Evolutionary conservation across 1,284 basidiomycete genomes (phyloP), one percentile per base, ranked within the genome.

Genomic region (Coriolopsis trogii): DNA sequence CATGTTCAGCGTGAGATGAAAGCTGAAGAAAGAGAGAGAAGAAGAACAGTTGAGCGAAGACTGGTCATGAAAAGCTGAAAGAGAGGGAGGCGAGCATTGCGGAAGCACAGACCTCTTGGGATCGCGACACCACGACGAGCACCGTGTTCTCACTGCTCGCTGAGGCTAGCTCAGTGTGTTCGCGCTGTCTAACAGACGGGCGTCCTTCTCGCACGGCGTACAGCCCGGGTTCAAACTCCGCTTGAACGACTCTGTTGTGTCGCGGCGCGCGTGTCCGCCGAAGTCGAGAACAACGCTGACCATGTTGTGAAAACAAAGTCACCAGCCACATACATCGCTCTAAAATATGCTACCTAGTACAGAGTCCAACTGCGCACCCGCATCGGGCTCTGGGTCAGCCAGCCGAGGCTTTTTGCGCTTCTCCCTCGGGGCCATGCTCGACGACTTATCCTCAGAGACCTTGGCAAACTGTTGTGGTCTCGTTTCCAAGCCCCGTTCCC

Each of bases 101-200:
- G 72, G 81, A 85, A 85, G 84, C 80, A 91, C 89, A 88, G 88
- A 91, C 88, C 89, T 91, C 87, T 73, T 75, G 78, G 76, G 74
- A 79, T 74, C 79, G 78, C 77, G 78, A 74, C 75, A 71, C 73
- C 63, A 69, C 71, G 67, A 70, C 67, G 74, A 77, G 76, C 77
- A 77, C 77, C 76, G 75, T 77, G 74, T 73, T 78, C 74, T 73
- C 75, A 76, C 73, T 69, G 71, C 60, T 65, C 64, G 65, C 53
- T 65, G 62, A 67, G 64, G 62, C 59, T 64, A 71, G 76, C 73
- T 81, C 77, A 77, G 75, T 78, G 75, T 79, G 81, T 81, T 82
- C 82, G 85, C 84, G 83, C 86, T 85, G 77, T 77, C 74, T 71
- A 70, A 73, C 65, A 63, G 58, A 61, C 49, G 49, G 51, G 55